These are phyloP conservation scores for Sporisorium scitamineum DNA, from an alignment of 1,284 basidiomycete species.

Conservation along the genomic window DNA sequence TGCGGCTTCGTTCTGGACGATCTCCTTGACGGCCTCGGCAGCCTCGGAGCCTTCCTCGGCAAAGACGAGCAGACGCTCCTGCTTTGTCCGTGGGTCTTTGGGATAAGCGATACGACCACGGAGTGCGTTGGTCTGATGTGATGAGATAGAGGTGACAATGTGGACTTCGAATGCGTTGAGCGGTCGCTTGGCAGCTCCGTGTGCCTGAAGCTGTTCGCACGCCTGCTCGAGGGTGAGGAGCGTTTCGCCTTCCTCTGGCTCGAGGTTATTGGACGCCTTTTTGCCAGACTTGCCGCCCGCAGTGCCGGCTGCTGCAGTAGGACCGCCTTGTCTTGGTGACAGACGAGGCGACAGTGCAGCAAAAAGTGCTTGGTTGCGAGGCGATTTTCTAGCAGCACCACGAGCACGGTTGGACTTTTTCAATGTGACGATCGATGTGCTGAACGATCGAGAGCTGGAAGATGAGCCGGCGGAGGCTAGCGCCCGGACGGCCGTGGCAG, in stretches of 20 bases:
- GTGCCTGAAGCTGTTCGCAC: slow-evolving; percentile 38
- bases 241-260: slow-evolving; percentile 43
- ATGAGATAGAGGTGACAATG: slow-evolving; percentile 64
- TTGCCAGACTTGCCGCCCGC: slow-evolving; percentile 22
- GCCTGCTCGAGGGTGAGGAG: slow-evolving; percentile 49
- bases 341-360: slow-evolving; percentile 29
- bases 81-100: slow-evolving; percentile 59
- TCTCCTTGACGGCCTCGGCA: slow-evolving; percentile 48
- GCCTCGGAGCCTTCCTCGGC: slow-evolving; percentile 64
- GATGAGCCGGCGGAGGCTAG: slow-evolving; percentile 26
- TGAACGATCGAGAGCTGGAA: slow-evolving; percentile 37
- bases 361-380: slow-evolving; percentile 44
- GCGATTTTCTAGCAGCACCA: slow-evolving; percentile 51
- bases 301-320: slow-evolving; percentile 6
- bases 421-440: slow-evolving; percentile 27
- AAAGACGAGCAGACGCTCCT: slow-evolving; percentile 65
- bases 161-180: slow-evolving; percentile 66
- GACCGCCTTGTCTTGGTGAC: slow-evolving; percentile 22
- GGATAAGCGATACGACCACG: slow-evolving; percentile 64
- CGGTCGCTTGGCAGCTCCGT: slow-evolving; percentile 44
- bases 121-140: slow-evolving; percentile 67
- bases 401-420: slow-evolving; percentile 57
- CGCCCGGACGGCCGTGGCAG: slow-evolving; percentile 10
- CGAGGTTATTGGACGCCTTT: slow-evolving; percentile 35
- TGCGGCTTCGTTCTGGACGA: slow-evolving; percentile 38